phyloP scores from a whole-genome alignment of 2,329 filamentous ascomycete species.

The Aspergillus tubingensis region DNA sequence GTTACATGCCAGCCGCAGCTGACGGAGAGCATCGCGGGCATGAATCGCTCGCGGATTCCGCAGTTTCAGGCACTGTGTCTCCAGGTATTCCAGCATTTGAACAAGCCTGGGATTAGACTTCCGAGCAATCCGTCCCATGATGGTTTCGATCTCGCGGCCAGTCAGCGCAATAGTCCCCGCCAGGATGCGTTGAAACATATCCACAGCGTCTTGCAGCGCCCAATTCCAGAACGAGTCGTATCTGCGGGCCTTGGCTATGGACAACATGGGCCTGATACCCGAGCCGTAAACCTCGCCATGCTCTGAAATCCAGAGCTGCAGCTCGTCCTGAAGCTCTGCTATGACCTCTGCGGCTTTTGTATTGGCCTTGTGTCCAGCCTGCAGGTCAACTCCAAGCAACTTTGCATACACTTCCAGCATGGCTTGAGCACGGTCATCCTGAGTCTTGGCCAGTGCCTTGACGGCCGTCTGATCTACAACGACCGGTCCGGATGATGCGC shows the following conservation, averaged over 20 bases:
- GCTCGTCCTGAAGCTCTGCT: not conserved
- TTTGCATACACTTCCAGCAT: slow-evolving; percentile 2
- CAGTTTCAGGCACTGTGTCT: not conserved
- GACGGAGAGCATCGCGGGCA: not conserved
- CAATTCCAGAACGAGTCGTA: slow-evolving; percentile 10
- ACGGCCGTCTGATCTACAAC: not conserved
- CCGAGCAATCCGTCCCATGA: not conserved
- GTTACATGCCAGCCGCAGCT: not conserved
- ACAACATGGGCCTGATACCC: slow-evolving; percentile 1
- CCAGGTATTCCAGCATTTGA: not conserved
- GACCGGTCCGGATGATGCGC: not conserved
- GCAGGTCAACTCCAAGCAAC: not conserved
- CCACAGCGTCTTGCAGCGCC: slow-evolving; percentile 4
- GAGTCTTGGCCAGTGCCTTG: not conserved
- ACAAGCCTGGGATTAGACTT: not conserved
- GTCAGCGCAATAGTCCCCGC: not conserved
- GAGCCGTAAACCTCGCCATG: slow-evolving; percentile 6
- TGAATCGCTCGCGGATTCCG: not conserved
- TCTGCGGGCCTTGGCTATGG: not conserved
- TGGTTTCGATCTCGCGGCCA: not conserved
- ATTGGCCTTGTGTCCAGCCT: not conserved
- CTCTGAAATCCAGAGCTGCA: slow-evolving; percentile 5
- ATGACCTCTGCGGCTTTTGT: not conserved
- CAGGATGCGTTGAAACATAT: not conserved
- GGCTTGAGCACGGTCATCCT: slow-evolving; percentile 1